Evolutionary conservation across 768 basidiomycete species (phyloP), one percentile per base, ranked within the genome.

Genomic region (Suillus spraguei): DNA sequence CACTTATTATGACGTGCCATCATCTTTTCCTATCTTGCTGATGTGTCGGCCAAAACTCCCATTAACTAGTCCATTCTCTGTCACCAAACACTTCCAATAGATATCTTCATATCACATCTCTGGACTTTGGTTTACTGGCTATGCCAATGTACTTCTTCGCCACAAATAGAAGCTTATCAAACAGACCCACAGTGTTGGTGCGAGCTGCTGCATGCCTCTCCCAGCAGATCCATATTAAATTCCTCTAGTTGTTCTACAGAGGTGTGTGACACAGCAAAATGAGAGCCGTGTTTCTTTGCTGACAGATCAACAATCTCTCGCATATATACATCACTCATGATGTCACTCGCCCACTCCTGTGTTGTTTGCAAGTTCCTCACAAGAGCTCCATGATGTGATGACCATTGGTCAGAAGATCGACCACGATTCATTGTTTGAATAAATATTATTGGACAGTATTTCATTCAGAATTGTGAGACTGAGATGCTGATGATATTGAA

Each of bases 181-280:
- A 35, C 7, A 69, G 42, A 38, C 61, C 66, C 64, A 69, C 8
- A 67, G 24, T 9, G 56, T 55, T 14, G 66, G 68, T 20, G 68
- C 58, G 1, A 60, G 9, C 4, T 3, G 6, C 47, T 61, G 32
- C 55, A 67, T 67, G 9, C 58, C 13, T 10, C 1, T 4, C 5
- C 59, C 64, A 69, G 67, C 7, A 65, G 62, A 38, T 65, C 68
- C n/a, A 69, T 63, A 17, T 53, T 50, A 38, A 68, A 67, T 38
- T 16, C 41, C 32, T 67, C 49, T n/a, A 68, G 41, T 47, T 68
- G 59, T n/a, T 49, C 46, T 41, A 49, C 54, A 36, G 52, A 32
- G 11, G 55, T 53, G 11, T 53, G 49, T 8, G 50, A 24, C 9
- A 62, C 62, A 39, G 28, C 41, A 50, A 68, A 67, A 49, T 67